Conservation (phyloP, 2,329 filamentous ascomycete species). For the Rhynchosporium secalis region DNA sequence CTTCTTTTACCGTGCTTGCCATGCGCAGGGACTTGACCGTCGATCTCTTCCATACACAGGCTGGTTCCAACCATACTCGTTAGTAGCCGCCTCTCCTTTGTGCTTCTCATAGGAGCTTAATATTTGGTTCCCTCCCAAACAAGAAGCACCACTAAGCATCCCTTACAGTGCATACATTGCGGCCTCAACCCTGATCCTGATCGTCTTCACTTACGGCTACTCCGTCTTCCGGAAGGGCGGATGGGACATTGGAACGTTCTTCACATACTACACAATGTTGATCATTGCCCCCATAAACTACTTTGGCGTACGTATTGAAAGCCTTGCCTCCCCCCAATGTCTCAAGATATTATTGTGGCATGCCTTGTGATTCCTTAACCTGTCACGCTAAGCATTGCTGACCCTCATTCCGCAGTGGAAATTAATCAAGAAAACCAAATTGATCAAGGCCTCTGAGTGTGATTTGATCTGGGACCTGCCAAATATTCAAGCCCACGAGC, state of each 20-base stretch:
- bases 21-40: slow-evolving; percentile 65
- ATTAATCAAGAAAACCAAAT: slow-evolving; percentile 59
- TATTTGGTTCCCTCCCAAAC: no score
- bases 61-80: slow-evolving; percentile 63
- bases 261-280: slow-evolving; percentile 70
- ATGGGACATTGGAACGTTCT: slow-evolving; percentile 65
- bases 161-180: slow-evolving; percentile 53
- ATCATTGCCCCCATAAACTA: slow-evolving; percentile 58
- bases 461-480: slow-evolving; percentile 45
- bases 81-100: no score
- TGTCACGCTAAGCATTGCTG: no score
- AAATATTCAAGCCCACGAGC: slow-evolving; percentile 15
- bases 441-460: slow-evolving; percentile 47
- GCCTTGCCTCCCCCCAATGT: no score
- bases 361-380: no score
- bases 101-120: no score
- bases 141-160: no score
- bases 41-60: slow-evolving; percentile 61
- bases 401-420: slow-evolving; percentile 54
- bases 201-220: slow-evolving; percentile 73
- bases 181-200: slow-evolving; percentile 59
- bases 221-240: slow-evolving; percentile 67
- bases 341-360: no score
- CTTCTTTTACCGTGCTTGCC: slow-evolving; percentile 66
- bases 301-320: slow-evolving; percentile 43